Percentiles rank a stretch among this genome's conserved stretches.
Conservation (phyloP, 2,329 filamentous ascomycete species). For the Aspergillus luchuensis region DNA sequence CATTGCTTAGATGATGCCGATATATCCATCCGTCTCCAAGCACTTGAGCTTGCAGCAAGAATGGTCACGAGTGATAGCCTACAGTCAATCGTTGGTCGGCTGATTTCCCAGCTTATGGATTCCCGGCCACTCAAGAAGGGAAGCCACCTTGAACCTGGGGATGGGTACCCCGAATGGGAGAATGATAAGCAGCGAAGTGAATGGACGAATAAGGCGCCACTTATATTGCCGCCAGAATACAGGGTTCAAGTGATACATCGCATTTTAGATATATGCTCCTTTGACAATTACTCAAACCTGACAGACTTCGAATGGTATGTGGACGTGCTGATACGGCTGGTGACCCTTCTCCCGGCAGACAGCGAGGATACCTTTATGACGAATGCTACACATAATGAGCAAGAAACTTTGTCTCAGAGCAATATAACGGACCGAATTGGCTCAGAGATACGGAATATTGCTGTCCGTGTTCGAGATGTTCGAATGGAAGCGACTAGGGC, state of each 20-base stretch:
- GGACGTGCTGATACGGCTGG: conserved; percentile 80
- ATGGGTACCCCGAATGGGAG: conserved; percentile 8
- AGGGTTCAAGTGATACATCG: conserved; percentile 77
- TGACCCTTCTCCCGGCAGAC: conserved; percentile 60
- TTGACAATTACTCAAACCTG: conserved; percentile 82
- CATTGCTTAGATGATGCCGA: conserved; percentile 95
- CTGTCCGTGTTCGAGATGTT: conserved; percentile 86
- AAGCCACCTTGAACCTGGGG: conserved; percentile 39
- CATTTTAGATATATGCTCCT: conserved; percentile 86
- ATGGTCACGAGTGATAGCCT: conserved; percentile 92
- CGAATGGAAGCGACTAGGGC: conserved; percentile 78
- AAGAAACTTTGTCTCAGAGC: conserved; percentile 15
- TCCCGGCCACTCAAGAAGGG: conserved; percentile 48
- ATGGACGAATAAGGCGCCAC: background rate
- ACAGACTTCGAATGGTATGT: conserved; percentile 98
- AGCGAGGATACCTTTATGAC: conserved; percentile 26
- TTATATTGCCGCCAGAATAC: conserved; percentile 75
- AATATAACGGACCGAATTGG: conserved; percentile 61
- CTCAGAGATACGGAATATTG: conserved; percentile 82
- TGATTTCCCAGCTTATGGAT: conserved; percentile 80
- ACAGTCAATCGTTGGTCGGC: conserved; percentile 76
- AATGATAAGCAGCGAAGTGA: conserved; percentile 3
- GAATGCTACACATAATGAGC: conserved; percentile 15
- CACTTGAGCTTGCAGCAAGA: conserved; percentile 84
- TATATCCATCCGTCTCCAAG: conserved; percentile 91